These are phyloP conservation scores for Oidium heveae DNA, from an alignment of 2,329 filamentous ascomycete species.

Conservation along the genomic window DNA sequence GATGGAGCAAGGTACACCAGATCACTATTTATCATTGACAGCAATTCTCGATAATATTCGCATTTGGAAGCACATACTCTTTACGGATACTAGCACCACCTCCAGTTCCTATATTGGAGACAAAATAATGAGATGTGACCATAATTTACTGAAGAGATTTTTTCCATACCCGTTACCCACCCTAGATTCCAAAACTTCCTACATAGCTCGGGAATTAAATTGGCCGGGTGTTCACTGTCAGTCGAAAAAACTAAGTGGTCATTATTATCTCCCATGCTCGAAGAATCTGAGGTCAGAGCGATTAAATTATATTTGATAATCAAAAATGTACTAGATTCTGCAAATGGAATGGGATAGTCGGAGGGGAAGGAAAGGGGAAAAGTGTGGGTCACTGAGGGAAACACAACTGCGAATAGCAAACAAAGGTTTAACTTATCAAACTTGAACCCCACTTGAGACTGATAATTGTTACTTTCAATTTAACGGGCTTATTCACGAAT, in stretches of 20 bases:
- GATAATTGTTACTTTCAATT: too few relatives aligned
- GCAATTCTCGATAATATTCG: neutral
- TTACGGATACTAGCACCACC: slow-evolving; percentile 56
- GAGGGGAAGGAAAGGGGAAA: too few relatives aligned
- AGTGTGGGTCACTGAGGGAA: too few relatives aligned
- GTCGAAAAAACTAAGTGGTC: slow-evolving; percentile 33
- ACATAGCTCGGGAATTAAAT: slow-evolving; percentile 81
- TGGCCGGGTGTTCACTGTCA: slow-evolving; percentile 73
- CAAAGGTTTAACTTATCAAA: too few relatives aligned
- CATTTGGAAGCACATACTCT: slow-evolving; percentile 20
- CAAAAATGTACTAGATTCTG: too few relatives aligned
- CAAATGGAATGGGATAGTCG: too few relatives aligned
- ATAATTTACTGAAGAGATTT: neutral
- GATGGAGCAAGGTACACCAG: slow-evolving; percentile 90
- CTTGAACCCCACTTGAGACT: too few relatives aligned
- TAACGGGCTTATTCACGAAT: too few relatives aligned
- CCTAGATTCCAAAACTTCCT: slow-evolving; percentile 87
- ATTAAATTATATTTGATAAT: too few relatives aligned
- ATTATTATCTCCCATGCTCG: slow-evolving; percentile 13
- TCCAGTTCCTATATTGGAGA: slow-evolving; percentile 21
- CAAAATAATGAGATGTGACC: neutral
- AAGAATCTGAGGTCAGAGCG: too few relatives aligned
- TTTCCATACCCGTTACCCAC: slow-evolving; percentile 56
- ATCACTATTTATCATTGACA: slow-evolving; percentile 25
- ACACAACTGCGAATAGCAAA: too few relatives aligned